Evolutionary conservation across 495 filamentous ascomycete genomes (phyloP), one percentile per base, ranked within the genome.

Genomic region (Penicillium cataractarum): DNA sequence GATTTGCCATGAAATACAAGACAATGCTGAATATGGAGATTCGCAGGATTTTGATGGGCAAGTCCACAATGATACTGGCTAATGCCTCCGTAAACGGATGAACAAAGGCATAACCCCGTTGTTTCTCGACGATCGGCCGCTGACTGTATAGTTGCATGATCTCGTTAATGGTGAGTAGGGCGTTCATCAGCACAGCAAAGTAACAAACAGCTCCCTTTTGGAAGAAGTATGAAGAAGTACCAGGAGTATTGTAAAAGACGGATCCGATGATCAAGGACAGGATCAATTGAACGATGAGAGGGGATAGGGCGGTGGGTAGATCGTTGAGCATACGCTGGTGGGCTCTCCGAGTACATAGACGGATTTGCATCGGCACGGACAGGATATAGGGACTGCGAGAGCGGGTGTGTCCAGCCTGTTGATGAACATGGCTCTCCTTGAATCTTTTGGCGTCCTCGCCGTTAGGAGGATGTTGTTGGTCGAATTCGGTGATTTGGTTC

Each of bases 221-320:
- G 53, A 73, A 74, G 37, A 74, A 76, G 8, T 62, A 69, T 24
- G 24, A 56, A 10, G 65, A 58, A 15, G 59, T 66, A 19, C 65
- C 60, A 5, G 74, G 74, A 17, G 66, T 69, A 21, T 90, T 84
- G 70, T 88, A 96, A 77, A 93, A 97, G 54, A 96, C 88, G 58
- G 86, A 90, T 31, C 89, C 87, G 69, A 96, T 86, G 69, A 97
- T 89, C 50, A 97, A 78, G 46, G 92, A 82, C 78, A 96, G 86
- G 65, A 86, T 71, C 46, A 85, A 73, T 64, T 93, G 91, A 24
- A 87, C 90, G 57, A 96, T 77, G 8, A 93, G 76, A 17, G 86
- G 80, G 4, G 87, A 85, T 48, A 95, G 57, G 2, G 89, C 87
- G 35, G 93, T 78, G 52, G 83, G 87, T 21, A 89, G 83, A 62